Evolutionary conservation across 371 early-diverging fungal genomes (phyloP).

Genomic region (Syncephalastrum contaminatum): DNA sequence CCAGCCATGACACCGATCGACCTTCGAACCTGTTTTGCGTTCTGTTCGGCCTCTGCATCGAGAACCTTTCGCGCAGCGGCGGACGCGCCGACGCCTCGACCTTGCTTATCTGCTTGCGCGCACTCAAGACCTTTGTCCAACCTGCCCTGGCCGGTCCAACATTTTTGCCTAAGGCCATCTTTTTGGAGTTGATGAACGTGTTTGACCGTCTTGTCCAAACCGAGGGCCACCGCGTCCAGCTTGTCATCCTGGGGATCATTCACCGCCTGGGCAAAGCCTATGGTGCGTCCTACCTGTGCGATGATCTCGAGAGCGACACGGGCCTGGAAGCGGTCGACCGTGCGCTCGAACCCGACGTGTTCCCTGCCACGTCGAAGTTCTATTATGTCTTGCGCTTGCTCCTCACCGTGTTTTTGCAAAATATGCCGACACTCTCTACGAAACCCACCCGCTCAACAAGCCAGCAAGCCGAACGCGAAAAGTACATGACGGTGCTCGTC

Average conservation of each 20-base stretch:
- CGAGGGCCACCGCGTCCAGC: constrained; percentile 47
- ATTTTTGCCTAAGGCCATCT: constrained; percentile 53
- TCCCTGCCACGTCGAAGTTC: constrained; percentile 46
- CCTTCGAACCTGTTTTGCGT: constrained; percentile 55
- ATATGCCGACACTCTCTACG: constrained; percentile 37
- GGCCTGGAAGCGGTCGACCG: constrained; percentile 23
- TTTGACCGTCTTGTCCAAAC: constrained; percentile 63
- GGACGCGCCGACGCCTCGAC: constrained; percentile 30
- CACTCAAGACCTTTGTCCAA: constrained; percentile 43
- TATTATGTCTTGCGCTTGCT: constrained; percentile 49
- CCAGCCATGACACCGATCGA: constrained; percentile 22
- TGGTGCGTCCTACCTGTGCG: constrained; percentile 36
- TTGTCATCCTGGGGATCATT: constrained; percentile 46
- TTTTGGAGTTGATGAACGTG: constrained; percentile 61
- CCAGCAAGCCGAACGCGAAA: constrained; percentile 3
- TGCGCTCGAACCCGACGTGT: constrained; percentile 36
- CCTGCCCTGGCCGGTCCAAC: constrained; percentile 39
- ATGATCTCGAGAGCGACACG: constrained; percentile 34
- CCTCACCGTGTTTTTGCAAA: constrained; percentile 50
- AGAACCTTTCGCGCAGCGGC: constrained; percentile 53
- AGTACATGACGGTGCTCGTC: constrained; percentile 25
- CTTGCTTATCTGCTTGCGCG: constrained; percentile 38
- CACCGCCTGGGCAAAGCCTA: constrained; percentile 44
- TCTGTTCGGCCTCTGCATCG: constrained; percentile 66
- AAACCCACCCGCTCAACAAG: constrained; percentile 25